Conservation (phyloP, 177 flowering plant species). For the Tripterygium wilfordii region DNA sequence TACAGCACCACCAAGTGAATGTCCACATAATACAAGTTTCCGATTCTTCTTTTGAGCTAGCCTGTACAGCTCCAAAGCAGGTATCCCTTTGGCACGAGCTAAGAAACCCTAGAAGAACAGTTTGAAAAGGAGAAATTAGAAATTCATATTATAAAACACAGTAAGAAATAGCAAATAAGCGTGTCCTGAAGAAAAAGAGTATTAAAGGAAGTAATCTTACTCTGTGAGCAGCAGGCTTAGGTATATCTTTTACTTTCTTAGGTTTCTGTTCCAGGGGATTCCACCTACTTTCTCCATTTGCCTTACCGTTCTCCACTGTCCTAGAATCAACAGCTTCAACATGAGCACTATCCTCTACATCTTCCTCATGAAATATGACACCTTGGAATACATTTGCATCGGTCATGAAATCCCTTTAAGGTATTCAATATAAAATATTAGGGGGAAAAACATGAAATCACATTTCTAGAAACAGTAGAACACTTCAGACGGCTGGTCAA, state of each 20-base stretch:
- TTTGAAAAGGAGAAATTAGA: constrained; percentile 5
- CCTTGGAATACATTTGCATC: constrained; percentile 97
- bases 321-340: constrained; percentile 33
- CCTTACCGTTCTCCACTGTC: constrained; percentile 25
- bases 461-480: background rate
- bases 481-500: constrained; percentile 1
- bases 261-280: constrained; percentile 41
- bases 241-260: constrained; percentile 35
- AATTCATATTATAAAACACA: background rate
- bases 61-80: constrained; percentile 92
- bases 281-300: constrained; percentile 26
- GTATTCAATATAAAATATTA: background rate
- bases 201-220: constrained; percentile 26
- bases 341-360: constrained; percentile 39
- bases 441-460: constrained; percentile 7
- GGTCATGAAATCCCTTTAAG: constrained; percentile 78
- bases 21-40: constrained; percentile 95
- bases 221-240: constrained; percentile 94
- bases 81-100: constrained; percentile 99
- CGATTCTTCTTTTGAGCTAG: constrained; percentile 94
- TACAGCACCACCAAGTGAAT: constrained; percentile 99
- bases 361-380: constrained; percentile 85
- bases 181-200: background rate
- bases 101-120: constrained; percentile 69
- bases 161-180: background rate